Percentiles rank a stretch among this genome's conserved stretches.
phyloP scores from a whole-genome alignment of 2,329 filamentous ascomycete species.

The Diplocarpon rosae region DNA sequence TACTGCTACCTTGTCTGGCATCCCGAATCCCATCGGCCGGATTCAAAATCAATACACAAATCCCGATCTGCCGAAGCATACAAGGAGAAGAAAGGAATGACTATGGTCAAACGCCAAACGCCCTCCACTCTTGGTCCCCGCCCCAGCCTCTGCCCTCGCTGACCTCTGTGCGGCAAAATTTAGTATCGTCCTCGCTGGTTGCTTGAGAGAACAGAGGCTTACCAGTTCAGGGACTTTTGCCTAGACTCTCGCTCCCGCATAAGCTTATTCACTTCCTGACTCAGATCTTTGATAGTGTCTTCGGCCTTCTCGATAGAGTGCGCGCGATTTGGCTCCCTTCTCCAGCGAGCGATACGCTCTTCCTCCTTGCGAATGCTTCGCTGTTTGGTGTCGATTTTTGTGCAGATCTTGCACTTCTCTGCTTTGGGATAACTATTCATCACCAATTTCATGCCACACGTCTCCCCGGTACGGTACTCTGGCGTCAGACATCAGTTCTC shows the following conservation, averaged over 20 bases:
- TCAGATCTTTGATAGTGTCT: conserved; percentile 55
- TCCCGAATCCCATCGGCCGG: conserved; percentile 7
- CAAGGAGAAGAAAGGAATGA: neutral
- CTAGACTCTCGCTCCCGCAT: conserved; percentile 7
- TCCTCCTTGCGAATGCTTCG: conserved; percentile 64
- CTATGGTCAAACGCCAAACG: neutral
- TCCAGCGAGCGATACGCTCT: conserved; percentile 68
- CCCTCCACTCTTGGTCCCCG: neutral
- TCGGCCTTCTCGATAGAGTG: conserved; percentile 25
- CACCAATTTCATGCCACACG: conserved; percentile 86
- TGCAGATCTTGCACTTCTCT: conserved; percentile 68
- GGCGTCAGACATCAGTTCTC: neutral
- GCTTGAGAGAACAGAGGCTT: neutral
- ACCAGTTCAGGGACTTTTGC: conserved; percentile 6
- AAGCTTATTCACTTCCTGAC: conserved; percentile 45
- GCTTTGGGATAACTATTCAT: conserved; percentile 56
- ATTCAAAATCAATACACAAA: conserved; percentile 11
- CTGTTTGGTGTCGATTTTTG: conserved; percentile 78
- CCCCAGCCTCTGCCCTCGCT: neutral
- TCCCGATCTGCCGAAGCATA: neutral
- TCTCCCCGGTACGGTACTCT: conserved; percentile 92
- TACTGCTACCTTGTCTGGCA: conserved; percentile 15
- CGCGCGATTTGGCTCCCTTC: conserved; percentile 17
- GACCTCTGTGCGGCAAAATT: neutral
- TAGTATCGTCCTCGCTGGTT: neutral